A percentile compares a stretch with the other conserved stretches of the same genome.
Evolutionary conservation across 805 yeast species (phyloP).

Genomic region (Cephaloascus albidus): DNA sequence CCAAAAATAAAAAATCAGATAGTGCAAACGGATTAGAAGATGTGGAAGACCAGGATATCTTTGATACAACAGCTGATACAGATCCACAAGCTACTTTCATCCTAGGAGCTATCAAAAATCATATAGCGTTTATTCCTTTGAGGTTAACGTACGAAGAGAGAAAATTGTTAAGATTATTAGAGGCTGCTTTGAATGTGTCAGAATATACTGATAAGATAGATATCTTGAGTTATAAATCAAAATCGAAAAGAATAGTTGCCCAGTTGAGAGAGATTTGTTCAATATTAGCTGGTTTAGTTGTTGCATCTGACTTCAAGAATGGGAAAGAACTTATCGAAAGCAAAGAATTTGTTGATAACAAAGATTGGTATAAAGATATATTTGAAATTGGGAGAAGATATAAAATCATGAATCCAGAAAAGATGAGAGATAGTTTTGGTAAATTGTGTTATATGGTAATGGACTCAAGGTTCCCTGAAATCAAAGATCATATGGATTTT

Average conservation of each 20-base stretch:
- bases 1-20: conserved; percentile 6
- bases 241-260: conserved; percentile 60
- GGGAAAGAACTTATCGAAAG: conserved; percentile 59
- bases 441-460: conserved; percentile 76
- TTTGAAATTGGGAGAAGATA: conserved; percentile 77
- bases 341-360: conserved; percentile 60
- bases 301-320: conserved; percentile 63
- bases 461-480: conserved; percentile 73
- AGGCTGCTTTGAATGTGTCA: conserved; percentile 70
- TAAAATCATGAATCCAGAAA: conserved; percentile 78
- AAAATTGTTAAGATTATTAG: conserved; percentile 53
- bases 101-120: conserved; percentile 27
- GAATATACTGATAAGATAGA: conserved; percentile 78
- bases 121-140: conserved; percentile 55
- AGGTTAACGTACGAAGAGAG: conserved; percentile 63
- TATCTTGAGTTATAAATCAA: conserved; percentile 55
- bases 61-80: conserved; percentile 5
- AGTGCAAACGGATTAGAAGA: conserved; percentile 7
- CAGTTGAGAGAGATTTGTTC: conserved; percentile 74
- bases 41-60: conserved; percentile 6
- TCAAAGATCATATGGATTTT: conserved; percentile 63
- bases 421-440: conserved; percentile 72
- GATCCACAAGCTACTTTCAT: conserved; percentile 7
- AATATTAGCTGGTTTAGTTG: conserved; percentile 67
- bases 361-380: conserved; percentile 60